phyloP scores from a whole-genome alignment of 192 early-diverging fungal species.

The Coemansia sp. region DNA sequence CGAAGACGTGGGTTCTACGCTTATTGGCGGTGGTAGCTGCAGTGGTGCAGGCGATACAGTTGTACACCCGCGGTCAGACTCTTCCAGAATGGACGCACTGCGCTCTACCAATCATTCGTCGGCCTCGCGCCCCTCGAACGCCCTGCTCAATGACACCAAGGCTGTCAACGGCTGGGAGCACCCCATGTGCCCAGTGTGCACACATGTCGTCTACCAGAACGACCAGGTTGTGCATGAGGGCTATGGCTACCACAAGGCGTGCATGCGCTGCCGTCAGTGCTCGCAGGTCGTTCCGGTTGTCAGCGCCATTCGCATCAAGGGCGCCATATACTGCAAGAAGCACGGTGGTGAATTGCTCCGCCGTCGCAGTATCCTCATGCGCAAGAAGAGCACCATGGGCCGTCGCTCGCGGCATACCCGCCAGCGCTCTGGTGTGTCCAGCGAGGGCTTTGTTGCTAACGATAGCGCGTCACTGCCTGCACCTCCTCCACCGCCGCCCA shows the following conservation, averaged over 20 bases:
- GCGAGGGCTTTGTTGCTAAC: slow-evolving; percentile 21
- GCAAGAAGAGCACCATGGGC: slow-evolving; percentile 59
- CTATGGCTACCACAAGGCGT: slow-evolving; percentile 58
- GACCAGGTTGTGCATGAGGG: slow-evolving; percentile 57
- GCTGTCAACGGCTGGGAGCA: slow-evolving; percentile 57
- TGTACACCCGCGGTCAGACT: slow-evolving; percentile 1
- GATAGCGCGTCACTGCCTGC: neutral
- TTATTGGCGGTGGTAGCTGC: slow-evolving; percentile 41
- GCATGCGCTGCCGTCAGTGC: slow-evolving; percentile 58
- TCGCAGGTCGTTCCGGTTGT: slow-evolving; percentile 39
- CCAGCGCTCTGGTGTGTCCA: slow-evolving; percentile 29
- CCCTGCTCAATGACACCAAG: slow-evolving; percentile 51
- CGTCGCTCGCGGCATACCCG: slow-evolving; percentile 48
- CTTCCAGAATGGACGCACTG: slow-evolving; percentile 18
- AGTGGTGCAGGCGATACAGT: neutral
- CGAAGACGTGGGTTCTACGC: slow-evolving; percentile 16
- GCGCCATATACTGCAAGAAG: slow-evolving; percentile 57
- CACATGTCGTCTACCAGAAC: slow-evolving; percentile 47
- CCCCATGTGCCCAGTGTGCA: slow-evolving; percentile 55
- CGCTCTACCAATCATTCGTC: slow-evolving; percentile 30
- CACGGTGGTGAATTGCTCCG: slow-evolving; percentile 55
- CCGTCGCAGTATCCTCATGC: slow-evolving; percentile 60
- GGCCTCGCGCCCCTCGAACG: slow-evolving; percentile 49
- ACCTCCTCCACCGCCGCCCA: slow-evolving; percentile 48
- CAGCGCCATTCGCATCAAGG: slow-evolving; percentile 54